Evolutionary conservation across 805 yeast species (phyloP), one percentile per base, ranked within the genome.

Genomic region (Yamadazyma ubonensis): DNA sequence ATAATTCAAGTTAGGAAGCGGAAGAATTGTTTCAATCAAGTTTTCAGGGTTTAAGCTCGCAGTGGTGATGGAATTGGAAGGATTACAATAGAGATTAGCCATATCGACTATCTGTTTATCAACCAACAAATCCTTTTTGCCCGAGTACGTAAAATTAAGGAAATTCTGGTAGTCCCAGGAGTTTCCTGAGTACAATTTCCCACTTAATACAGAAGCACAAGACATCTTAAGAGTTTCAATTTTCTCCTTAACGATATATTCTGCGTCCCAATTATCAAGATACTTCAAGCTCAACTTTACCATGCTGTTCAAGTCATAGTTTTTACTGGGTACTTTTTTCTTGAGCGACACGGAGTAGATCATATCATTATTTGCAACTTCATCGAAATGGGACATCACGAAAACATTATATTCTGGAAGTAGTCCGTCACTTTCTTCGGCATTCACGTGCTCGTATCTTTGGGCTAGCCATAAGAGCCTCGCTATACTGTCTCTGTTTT

Each of bases 191-290:
- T 91, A 90, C 5, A 89, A 75, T 35, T 76, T 69, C 6, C 59
- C 52, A 27, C 46, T 41, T 1, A 86, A 64, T 9, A 69, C 73
- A 0, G 93, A 76, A 0, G 95, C 95, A 7, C 86, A 71, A 1
- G 96, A 83, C 90, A 90, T 84, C 54, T 77, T 78, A 1, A 88
- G 70, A 37, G 88, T 83, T 58, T 90, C 96, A n/a, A 85, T 67
- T 44, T 84, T 79, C 57, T 90, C 97, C 52, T 84, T 79, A 46
- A 78, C 71, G 15, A 75, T 67, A 52, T 81, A 79, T 51, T 86
- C 85, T 19, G 75, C 67, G 49, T 82, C 86, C 88, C 89, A 83
- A 3, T 57, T 44, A 9, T 44, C 29, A 9, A 48, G 36, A 22
- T 27, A 40, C 6, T 29, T 26, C 21, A 44, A 39, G 8, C 30